Conservation (phyloP, 225 moss, liverwort and hornwort species). For the Pseudisothecium myosuroides region DNA sequence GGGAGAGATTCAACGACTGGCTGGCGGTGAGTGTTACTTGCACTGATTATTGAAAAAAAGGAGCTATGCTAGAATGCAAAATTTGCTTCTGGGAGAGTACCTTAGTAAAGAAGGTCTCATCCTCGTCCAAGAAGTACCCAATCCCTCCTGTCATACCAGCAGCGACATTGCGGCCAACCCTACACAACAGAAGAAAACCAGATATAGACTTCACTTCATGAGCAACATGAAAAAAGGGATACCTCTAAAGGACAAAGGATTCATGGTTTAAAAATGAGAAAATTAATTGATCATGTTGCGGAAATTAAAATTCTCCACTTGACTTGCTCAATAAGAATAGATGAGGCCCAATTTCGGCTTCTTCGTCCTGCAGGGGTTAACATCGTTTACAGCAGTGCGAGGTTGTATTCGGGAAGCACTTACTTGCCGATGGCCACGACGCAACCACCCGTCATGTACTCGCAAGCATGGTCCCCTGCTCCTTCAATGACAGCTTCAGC, state of each 20-base stretch:
- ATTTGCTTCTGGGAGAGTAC: not conserved
- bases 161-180: conserved; percentile 95
- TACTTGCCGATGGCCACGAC: conserved; percentile 90
- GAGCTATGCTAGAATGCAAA: not conserved
- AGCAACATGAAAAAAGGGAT: not conserved
- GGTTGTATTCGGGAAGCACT: conserved; percentile 1
- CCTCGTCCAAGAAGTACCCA: conserved; percentile 91
- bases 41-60: not conserved
- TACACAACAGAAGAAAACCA: not conserved
- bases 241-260: not conserved
- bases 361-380: not conserved
- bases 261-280: not conserved
- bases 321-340: not conserved
- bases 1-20: not conserved
- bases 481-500: conserved; percentile 98
- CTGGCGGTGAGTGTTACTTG: not conserved
- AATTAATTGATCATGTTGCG: not conserved
- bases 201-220: not conserved
- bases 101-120: conserved; percentile 68
- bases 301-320: not conserved
- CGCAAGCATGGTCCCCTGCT: conserved; percentile 87
- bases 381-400: not conserved
- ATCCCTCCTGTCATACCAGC: conserved; percentile 99
- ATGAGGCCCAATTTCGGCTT: not conserved
- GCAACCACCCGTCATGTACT: conserved; percentile 99